These are phyloP conservation scores for Boeremia exigua DNA, from an alignment of 2,329 filamentous ascomycete species.

Conservation along the genomic window DNA sequence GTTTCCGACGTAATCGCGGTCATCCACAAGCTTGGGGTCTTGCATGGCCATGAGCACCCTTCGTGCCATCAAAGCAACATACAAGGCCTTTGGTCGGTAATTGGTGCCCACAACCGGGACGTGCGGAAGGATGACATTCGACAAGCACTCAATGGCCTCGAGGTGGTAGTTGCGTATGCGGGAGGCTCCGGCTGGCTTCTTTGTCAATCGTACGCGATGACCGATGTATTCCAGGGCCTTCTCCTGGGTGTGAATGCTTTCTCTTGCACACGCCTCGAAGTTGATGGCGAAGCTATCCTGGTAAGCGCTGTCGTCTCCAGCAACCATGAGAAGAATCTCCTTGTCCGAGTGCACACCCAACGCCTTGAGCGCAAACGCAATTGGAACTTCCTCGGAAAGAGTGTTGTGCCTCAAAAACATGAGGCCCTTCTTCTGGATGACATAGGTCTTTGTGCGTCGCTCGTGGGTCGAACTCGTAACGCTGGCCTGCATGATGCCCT, in stretches of 20 bases:
- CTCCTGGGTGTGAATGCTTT: constrained; percentile 88
- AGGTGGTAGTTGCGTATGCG: constrained; percentile 78
- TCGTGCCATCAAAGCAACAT: constrained; percentile 97
- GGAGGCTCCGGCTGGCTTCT: constrained; percentile 63
- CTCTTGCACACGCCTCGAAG: constrained; percentile 87
- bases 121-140: constrained; percentile 92
- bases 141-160: constrained; percentile 90
- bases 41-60: constrained; percentile 93
- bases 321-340: constrained; percentile 90
- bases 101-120: constrained; percentile 90
- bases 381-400: constrained; percentile 89
- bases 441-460: constrained; percentile 96
- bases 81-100: constrained; percentile 95
- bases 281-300: constrained; percentile 96
- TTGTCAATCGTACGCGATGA: constrained; percentile 76
- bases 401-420: constrained; percentile 93
- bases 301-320: constrained; percentile 84
- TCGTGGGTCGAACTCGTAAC: constrained; percentile 94
- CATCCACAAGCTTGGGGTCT: constrained; percentile 87
- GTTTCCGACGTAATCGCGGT: constrained; percentile 97
- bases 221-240: constrained; percentile 95
- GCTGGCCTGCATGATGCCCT: constrained; percentile 91
- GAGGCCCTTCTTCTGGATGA: constrained; percentile 90
- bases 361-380: constrained; percentile 90
- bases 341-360: constrained; percentile 93